Evolutionary conservation across 495 filamentous ascomycete species (phyloP), one percentile per base, ranked within the genome.

Genomic region (Talaromyces ruber): DNA sequence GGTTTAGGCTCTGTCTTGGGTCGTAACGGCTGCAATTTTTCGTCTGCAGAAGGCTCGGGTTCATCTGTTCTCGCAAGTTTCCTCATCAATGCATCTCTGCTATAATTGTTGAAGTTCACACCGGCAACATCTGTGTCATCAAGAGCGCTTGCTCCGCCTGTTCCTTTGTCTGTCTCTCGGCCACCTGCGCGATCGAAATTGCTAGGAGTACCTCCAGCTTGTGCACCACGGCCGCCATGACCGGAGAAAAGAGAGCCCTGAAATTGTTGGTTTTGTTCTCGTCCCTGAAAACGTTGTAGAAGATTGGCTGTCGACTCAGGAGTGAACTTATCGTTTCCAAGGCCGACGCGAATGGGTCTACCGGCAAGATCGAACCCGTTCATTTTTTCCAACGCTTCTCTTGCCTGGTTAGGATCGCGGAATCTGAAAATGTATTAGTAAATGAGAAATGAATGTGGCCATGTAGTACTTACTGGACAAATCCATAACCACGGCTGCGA

Each of bases 281-380:
- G 66, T 68, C 87, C 85, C 76, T 90, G 87, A 79, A 93, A 91
- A 70, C 92, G 90, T 81, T 92, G 92, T 62, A 94, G 76, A 65
- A 95, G 85, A 75, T 89, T 91, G 68, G 90, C 88, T 74, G 90
- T 97, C 74, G 92, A 93, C 79, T 97, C 94, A 65, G 92, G 89
- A 79, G 94, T 98, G 76, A 98, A 99, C 89, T 98, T 98, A 90
- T 99, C 95, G 80, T 96, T 99, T 77, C 95, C 95, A 81, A 99
- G 92, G 74, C 95, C 95, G 77, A 99, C 95, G 70, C 95, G 91
- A 71, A 99, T 98, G 60, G 91, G 91, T 69, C 95, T 92, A 77
- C 93, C 93, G 70, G 93, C 95, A 70, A 99, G 89, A 74, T 98
- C 95, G 79, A 97, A 99, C 56, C 93, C 92, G 78, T 99, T 99